Evolutionary conservation across 768 basidiomycete species (phyloP), one percentile per base, ranked within the genome.

Genomic region (Grammothele lineata): DNA sequence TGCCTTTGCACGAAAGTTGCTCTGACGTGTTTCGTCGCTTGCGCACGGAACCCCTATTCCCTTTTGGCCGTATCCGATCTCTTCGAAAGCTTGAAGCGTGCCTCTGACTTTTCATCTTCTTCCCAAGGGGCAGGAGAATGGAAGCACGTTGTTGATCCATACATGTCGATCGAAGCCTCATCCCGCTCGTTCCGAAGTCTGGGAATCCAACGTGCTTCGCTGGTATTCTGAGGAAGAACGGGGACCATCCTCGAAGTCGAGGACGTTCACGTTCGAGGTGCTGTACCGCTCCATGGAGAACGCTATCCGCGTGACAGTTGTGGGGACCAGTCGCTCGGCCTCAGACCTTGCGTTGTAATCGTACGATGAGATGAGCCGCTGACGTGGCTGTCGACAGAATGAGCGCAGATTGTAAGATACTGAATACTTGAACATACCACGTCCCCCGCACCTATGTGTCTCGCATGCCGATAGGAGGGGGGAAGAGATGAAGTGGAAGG

Each of bases 71-170:
- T 62, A 7, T 73, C 71, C 10, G 62, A 68, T 50, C 60, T 57
- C 49, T 61, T 68, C 22, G 61, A 55, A 43, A 58, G 41, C 57
- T 64, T 56, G 52, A 57, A 39, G 37, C 59, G 62, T 19, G 69
- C 68, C 33, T 76, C 51, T 37, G 35, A 71, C 25, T 72, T 78
- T 57, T 64, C 32, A 27, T 69, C 73, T 12, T 74, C 78, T 65
- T 90, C 87, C 88, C 88, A 92, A 34, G 88, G 88, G n/a, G 88
- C 84, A 19, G 76, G 83, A 52, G 85, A 86, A 64, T 88, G 85
- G 60, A 88, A 80, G 41, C 82, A 80, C 76, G 90, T 86, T 65
- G 80, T 88, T 23, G 88, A 87, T 15, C 89, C 89, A 26, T 85
- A 78, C 39, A 83, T 67, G 57, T 85, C 87, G 65, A 89, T 77